phyloP scores from a whole-genome alignment of 768 basidiomycete species.

The Kwoniella mangroviensis region DNA sequence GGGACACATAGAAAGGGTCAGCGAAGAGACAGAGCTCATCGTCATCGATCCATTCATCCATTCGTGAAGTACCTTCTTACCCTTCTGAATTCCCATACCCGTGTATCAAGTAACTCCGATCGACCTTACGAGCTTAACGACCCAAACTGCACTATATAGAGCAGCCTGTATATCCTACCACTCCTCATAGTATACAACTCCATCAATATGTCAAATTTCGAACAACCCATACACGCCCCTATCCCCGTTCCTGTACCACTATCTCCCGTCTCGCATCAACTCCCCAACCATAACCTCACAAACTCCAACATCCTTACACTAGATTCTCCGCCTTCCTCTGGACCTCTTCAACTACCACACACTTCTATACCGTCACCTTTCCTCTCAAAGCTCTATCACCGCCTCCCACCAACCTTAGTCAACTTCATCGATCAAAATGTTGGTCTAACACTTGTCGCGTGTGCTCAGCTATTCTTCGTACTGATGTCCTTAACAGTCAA shows the following conservation, averaged over 20 bases:
- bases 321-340: constrained; percentile 13
- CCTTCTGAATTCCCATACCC: no score
- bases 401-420: not conserved
- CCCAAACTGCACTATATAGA: not conserved
- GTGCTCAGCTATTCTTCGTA: constrained; percentile 65
- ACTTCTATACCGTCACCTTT: not conserved
- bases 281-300: not conserved
- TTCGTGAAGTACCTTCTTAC: no score
- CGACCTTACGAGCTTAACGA: not conserved
- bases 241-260: constrained; percentile 14
- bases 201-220: constrained; percentile 7
- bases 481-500: constrained; percentile 71
- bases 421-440: constrained; percentile 59
- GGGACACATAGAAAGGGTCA: no score
- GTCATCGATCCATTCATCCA: no score
- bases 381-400: not conserved
- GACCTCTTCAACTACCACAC: not conserved
- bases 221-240: not conserved
- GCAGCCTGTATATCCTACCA: not conserved
- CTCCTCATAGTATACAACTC: not conserved
- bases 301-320: not conserved
- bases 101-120: not conserved
- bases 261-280: constrained; percentile 18
- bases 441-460: constrained; percentile 67
- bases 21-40: no score